Base-by-base conservation (phyloP, 164 flowering plant species). In the Vitis cinerea region DNA sequence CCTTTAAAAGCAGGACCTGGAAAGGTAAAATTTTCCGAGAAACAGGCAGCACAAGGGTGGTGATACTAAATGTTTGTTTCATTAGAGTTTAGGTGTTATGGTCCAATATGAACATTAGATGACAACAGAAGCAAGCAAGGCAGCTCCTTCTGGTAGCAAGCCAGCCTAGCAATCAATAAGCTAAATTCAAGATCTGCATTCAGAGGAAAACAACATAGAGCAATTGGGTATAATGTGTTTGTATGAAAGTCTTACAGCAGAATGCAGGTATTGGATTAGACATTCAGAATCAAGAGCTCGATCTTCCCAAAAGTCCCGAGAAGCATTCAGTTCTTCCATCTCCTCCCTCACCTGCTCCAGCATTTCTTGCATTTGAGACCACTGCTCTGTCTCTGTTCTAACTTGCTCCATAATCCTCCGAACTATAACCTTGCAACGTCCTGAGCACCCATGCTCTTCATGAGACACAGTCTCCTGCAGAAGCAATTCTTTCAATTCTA, bases 331-430 rank as follows among this genome's bases (percentile, higher is more conserved):
- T 63, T 89, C 91, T 65, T 87, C 92, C 95, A 90, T 94, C 70
- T 94, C 98, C 29, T 74, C 84, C 71, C 83, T 82, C 17, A 94
- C 97, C 61, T 84, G 87, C 51, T 75, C 84, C 53, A 92, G 80
- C 97, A 94, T 92, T 54, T 78, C 87, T 76, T 92, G 97, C 97
- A 94, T 87, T 71, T 90, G 93, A 5, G 92, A 84, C 98, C 98
- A 94, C 64, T 94, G 97, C 70, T 94, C 97, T 47, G 90, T 89
- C 82, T 94, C 98, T 3, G 81, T 83, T 61, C 88, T 67, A 56
- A 90, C 97, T 66, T 94, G 95, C 75, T 89, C 97, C 31, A 87
- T 74, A 3, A 94, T 83, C 75, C 80, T 89, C 79, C 80, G 68
- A 56, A 90, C 86, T 5, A 89, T 71, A 13, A 77, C 78, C 82